Evolutionary conservation across 768 basidiomycete genomes (phyloP).

Genomic region (Trametes villosa): DNA sequence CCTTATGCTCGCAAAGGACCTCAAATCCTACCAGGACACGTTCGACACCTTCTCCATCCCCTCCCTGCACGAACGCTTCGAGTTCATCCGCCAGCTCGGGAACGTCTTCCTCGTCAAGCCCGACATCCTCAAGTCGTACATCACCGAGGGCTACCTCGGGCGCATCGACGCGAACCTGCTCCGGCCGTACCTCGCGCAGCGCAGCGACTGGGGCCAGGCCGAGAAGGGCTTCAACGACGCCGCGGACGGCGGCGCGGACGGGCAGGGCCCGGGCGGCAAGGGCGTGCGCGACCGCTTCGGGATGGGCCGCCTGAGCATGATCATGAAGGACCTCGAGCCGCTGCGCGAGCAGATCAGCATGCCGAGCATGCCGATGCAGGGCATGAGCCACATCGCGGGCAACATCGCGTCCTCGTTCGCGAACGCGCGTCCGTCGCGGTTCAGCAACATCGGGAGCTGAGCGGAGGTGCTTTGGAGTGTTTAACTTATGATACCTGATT

Average conservation of each 20-base stretch:
- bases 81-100: slow-evolving; percentile 96
- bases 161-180: slow-evolving; percentile 87
- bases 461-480: background rate
- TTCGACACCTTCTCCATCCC: slow-evolving; percentile 83
- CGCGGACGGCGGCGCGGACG: slow-evolving; percentile 40
- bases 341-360: slow-evolving; percentile 52
- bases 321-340: slow-evolving; percentile 88
- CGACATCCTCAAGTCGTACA: slow-evolving; percentile 93
- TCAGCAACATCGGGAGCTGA: slow-evolving; percentile 16
- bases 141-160: slow-evolving; percentile 91
- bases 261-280: slow-evolving; percentile 49
- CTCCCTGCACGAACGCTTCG: slow-evolving; percentile 90
- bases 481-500: too few relatives aligned
- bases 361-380: slow-evolving; percentile 23
- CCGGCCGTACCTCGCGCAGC: slow-evolving; percentile 87
- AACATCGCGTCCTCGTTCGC: slow-evolving; percentile 21
- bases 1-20: slow-evolving; percentile 98
- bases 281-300: slow-evolving; percentile 61
- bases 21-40: slow-evolving; percentile 94
- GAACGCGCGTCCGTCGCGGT: slow-evolving; percentile 20
- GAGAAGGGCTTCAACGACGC: slow-evolving; percentile 78
- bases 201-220: slow-evolving; percentile 90
- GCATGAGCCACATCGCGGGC: slow-evolving; percentile 20
- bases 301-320: slow-evolving; percentile 74
- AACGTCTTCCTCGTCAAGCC: slow-evolving; percentile 97